Evolutionary conservation across 2,329 filamentous ascomycete species (phyloP).

Genomic region (Acrodontium crateriforme): DNA sequence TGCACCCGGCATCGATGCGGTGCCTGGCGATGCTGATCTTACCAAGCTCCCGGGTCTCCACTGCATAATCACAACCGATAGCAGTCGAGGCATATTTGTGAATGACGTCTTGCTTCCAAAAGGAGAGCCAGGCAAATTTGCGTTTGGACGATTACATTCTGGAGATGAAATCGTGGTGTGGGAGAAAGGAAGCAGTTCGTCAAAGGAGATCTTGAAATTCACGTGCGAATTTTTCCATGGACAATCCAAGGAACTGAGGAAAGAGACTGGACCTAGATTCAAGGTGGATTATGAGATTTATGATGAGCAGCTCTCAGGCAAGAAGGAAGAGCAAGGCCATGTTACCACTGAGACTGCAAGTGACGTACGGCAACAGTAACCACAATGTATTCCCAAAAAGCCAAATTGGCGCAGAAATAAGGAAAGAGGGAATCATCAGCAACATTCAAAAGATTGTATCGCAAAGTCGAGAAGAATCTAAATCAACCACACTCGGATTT

Average conservation of each 20-base stretch:
- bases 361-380: no score
- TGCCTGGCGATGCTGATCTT: conserved; percentile 36
- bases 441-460: no score
- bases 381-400: no score
- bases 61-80: conserved; percentile 66
- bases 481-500: no score
- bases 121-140: conserved; percentile 35
- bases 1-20: conserved; percentile 51
- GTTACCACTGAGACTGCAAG: no score
- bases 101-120: conserved; percentile 57
- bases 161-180: conserved; percentile 68
- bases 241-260: conserved; percentile 15
- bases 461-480: no score
- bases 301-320: no score
- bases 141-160: conserved; percentile 56
- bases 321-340: no score
- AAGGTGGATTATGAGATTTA: conserved; percentile 1
- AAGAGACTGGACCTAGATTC: conserved; percentile 3
- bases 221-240: conserved; percentile 31
- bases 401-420: no score
- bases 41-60: conserved; percentile 41
- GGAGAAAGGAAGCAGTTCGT: conserved; percentile 31
- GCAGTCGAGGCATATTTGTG: conserved; percentile 59
- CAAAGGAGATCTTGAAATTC: conserved; percentile 28
- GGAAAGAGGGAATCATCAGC: no score